Evolutionary conservation across 805 yeast genomes (phyloP).

Genomic region (Cyberlindnera euphorbiiphila): DNA sequence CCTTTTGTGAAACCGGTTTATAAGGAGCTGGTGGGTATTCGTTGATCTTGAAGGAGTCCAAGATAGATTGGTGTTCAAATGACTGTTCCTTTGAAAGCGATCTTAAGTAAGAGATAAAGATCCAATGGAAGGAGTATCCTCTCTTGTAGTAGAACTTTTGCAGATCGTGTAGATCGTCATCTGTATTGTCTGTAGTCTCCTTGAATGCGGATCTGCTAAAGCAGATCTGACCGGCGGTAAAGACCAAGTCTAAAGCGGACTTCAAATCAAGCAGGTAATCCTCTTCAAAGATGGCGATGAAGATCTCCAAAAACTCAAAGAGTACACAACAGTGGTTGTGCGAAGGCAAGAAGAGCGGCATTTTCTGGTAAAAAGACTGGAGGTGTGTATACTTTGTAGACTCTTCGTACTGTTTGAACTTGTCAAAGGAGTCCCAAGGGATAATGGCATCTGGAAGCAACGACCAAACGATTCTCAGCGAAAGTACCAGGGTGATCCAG

Average conservation of each 20-base stretch:
- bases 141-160: slow-evolving; percentile 32
- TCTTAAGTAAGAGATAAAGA: slow-evolving; percentile 33
- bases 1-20: slow-evolving; percentile 32
- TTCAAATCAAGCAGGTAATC: slow-evolving; percentile 31
- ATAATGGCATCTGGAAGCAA: slow-evolving; percentile 33
- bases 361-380: slow-evolving; percentile 31
- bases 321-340: slow-evolving; percentile 33
- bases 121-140: slow-evolving; percentile 32
- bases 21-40: slow-evolving; percentile 33
- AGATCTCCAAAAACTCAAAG: slow-evolving; percentile 35
- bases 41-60: slow-evolving; percentile 32
- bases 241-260: slow-evolving; percentile 30
- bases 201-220: slow-evolving; percentile 28
- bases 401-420: slow-evolving; percentile 28
- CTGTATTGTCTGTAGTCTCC: slow-evolving; percentile 8
- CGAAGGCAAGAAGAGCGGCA: slow-evolving; percentile 33
- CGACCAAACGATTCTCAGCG: slow-evolving; percentile 33
- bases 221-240: slow-evolving; percentile 36
- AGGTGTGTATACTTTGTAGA: slow-evolving; percentile 23
- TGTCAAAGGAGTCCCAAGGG: slow-evolving; percentile 33
- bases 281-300: slow-evolving; percentile 31
- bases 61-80: slow-evolving; percentile 28
- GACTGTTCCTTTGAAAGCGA: slow-evolving; percentile 30
- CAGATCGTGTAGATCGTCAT: slow-evolving; percentile 30
- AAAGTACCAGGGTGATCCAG: slow-evolving; percentile 28